Conservation (phyloP, 140 eudicot species). For the Oenanthe javanica region DNA sequence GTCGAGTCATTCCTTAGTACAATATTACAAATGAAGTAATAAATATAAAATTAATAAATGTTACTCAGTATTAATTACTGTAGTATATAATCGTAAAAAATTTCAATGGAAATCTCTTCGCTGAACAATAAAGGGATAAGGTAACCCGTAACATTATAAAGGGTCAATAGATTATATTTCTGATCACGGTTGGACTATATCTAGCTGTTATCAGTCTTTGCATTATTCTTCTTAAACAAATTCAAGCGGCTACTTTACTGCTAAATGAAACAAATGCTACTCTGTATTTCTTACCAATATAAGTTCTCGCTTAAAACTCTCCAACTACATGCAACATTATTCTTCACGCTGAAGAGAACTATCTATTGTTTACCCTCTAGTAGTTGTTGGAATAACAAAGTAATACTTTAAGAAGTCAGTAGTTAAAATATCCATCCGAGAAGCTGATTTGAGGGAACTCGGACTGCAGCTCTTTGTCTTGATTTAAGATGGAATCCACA, state of each 20-base stretch:
- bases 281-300: not conserved
- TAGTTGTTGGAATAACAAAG: not conserved
- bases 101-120: too few species aligned
- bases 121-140: too few species aligned
- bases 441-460: constrained; percentile 45
- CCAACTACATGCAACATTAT: not conserved
- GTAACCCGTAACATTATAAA: too few species aligned
- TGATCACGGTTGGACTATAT: too few species aligned
- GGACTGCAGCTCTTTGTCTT: constrained; percentile 57
- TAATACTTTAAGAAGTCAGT: constrained; percentile 15
- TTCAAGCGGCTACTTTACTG: not conserved
- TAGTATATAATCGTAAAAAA: too few species aligned
- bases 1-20: too few species aligned
- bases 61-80: too few species aligned
- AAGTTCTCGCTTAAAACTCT: not conserved
- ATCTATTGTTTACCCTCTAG: not conserved
- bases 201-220: not conserved
- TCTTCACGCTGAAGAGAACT: not conserved
- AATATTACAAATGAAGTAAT: too few species aligned
- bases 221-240: not conserved
- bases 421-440: constrained; percentile 48
- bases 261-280: not conserved
- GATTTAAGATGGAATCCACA: constrained; percentile 67
- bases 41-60: too few species aligned
- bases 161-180: too few species aligned